Conservation (phyloP, 352 stramenopile species). For the Globisporangium mamillatum region DNA sequence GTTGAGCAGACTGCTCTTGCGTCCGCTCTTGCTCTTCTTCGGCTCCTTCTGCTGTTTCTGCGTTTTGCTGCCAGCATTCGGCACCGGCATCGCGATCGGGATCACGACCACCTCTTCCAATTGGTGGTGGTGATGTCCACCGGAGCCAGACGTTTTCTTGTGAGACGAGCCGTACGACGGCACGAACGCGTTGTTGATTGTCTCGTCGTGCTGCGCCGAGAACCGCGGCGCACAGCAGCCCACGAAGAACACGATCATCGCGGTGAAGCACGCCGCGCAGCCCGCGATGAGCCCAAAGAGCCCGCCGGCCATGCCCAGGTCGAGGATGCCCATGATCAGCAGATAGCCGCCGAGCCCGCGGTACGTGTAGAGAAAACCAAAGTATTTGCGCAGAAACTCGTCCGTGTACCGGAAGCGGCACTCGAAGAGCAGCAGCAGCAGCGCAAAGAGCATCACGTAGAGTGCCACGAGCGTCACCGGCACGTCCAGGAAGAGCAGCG, state of each 20-base stretch:
- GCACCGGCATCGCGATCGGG: constrained; percentile 1
- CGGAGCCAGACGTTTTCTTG: background rate
- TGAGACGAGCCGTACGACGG: constrained; percentile 19
- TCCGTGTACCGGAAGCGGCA: constrained; percentile 47
- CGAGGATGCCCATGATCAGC: constrained; percentile 58
- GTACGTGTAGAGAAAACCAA: constrained; percentile 61
- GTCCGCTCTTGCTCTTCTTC: background rate
- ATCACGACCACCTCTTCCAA: constrained; percentile 2
- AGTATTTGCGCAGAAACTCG: constrained; percentile 46
- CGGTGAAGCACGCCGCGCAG: constrained; percentile 32
- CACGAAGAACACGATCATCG: constrained; percentile 37
- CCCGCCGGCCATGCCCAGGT: constrained; percentile 47
- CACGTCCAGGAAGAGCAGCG: constrained; percentile 39
- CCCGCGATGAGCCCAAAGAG: constrained; percentile 38
- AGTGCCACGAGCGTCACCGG: constrained; percentile 42
- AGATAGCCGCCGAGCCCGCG: constrained; percentile 46
- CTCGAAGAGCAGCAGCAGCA: constrained; percentile 52
- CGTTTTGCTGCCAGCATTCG: background rate
- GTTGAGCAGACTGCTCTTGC: constrained; percentile 15
- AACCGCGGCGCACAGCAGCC: constrained; percentile 26
- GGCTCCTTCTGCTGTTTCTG: constrained; percentile 7
- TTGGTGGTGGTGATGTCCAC: background rate
- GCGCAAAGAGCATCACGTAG: constrained; percentile 47
- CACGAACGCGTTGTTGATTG: constrained; percentile 13
- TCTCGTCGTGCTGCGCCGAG: constrained; percentile 2